Percentiles rank a stretch among this genome's conserved stretches.
phyloP scores from a whole-genome alignment of 2,329 filamentous ascomycete genomes.

The Thielaviopsis ethacetica region DNA sequence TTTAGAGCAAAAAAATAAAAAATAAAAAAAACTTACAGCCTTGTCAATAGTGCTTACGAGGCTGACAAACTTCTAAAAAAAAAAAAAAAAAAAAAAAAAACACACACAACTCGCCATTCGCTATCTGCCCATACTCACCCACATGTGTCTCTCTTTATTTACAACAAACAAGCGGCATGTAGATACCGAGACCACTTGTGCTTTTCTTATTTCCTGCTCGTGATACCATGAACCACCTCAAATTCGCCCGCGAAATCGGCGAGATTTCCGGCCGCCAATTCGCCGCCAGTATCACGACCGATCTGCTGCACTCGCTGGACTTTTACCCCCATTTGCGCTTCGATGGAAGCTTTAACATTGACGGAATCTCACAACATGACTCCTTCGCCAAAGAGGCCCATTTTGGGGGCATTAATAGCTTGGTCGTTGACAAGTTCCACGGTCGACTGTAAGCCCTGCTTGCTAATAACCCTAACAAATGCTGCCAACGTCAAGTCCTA shows the following conservation, averaged over 20 bases:
- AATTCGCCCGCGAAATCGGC: slow-evolving; percentile 63
- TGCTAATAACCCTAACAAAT: not conserved
- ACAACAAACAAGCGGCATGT: not conserved
- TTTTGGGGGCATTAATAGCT: slow-evolving; percentile 58
- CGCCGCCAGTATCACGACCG: slow-evolving; percentile 46
- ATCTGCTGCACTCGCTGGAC: slow-evolving; percentile 53
- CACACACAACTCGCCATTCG: too few relatives aligned
- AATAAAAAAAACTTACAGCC: not conserved
- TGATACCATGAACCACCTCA: slow-evolving; percentile 48
- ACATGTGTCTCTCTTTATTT: not conserved
- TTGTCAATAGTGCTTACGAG: not conserved
- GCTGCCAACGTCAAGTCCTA: not conserved
- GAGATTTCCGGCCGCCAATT: slow-evolving; percentile 46
- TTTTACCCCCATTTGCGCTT: slow-evolving; percentile 53
- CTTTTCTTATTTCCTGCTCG: not conserved
- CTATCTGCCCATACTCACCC: too few relatives aligned
- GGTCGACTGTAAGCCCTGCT: slow-evolving; percentile 44
- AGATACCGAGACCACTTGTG: not conserved
- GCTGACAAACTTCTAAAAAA: not conserved
- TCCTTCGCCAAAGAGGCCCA: slow-evolving; percentile 38
- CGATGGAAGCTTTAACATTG: slow-evolving; percentile 29
- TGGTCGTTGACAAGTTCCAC: slow-evolving; percentile 70
- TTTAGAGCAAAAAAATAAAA: not conserved
- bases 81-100: too few relatives aligned
- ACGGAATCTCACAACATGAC: not conserved